Percentiles rank a stretch among this genome's conserved stretches.
phyloP scores from a whole-genome alignment of 257 asterid species.

The Osmanthus fragrans region DNA sequence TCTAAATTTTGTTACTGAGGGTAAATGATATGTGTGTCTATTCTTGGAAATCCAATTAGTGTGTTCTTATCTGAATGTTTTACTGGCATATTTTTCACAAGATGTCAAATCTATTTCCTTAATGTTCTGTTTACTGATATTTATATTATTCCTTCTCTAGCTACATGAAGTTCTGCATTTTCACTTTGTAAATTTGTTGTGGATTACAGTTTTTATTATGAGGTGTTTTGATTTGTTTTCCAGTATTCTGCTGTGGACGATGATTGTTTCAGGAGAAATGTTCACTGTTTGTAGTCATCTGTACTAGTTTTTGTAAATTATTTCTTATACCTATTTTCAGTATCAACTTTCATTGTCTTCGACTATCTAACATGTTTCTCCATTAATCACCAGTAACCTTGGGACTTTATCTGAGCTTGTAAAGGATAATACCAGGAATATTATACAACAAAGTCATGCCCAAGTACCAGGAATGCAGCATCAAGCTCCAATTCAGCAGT shows the following conservation, averaged over 20 bases:
- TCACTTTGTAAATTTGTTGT: constrained; percentile 2
- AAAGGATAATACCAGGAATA: constrained; percentile 69
- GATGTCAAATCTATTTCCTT: not conserved
- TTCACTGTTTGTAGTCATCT: not conserved
- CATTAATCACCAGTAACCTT: constrained; percentile 60
- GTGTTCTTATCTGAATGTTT: too few relatives aligned
- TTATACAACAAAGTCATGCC: constrained; percentile 63
- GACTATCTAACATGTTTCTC: constrained; percentile 16
- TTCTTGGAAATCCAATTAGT: too few relatives aligned
- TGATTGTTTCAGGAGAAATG: not conserved
- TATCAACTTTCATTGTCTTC: constrained; percentile 20
- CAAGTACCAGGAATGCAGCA: constrained; percentile 64
- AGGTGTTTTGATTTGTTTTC: not conserved
- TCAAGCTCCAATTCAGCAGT: constrained; percentile 64
- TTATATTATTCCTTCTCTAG: constrained; percentile 4
- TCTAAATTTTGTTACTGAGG: not conserved
- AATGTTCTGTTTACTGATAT: too few relatives aligned
- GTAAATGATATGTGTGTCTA: not conserved
- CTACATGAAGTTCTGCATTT: constrained; percentile 12
- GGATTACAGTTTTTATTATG: not conserved
- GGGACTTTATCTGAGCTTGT: constrained; percentile 68
- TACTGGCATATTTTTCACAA: too few relatives aligned
- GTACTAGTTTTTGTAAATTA: not conserved
- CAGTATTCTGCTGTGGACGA: constrained; percentile 1
- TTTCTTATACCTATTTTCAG: constrained; percentile 3